Evolutionary conservation across 2,329 filamentous ascomycete genomes (phyloP), one percentile per base, ranked within the genome.

Genomic region (Grosmannia serpens): DNA sequence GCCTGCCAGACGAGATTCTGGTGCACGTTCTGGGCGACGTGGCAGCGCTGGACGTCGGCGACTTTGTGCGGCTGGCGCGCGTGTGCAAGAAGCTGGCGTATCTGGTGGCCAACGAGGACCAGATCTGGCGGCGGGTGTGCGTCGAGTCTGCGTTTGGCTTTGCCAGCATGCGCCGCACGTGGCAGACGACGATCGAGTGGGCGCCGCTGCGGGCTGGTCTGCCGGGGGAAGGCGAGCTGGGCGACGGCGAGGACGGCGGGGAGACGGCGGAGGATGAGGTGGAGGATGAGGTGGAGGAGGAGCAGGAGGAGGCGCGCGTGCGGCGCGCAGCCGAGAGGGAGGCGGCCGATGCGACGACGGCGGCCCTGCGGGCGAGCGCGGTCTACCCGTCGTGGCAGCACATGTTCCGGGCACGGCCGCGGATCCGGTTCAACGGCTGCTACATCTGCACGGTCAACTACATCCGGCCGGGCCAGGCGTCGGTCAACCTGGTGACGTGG

Each of bases 371-470:
- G 26, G 6, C 26, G 7, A 15, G 6, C 3, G 71, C 72, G 1
- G 66, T 72, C 0, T 67, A 71, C 3, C 72, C 71, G 2, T 79
- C 80, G 2, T 86, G 83, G 82, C 74, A 81, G 66, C 71, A 75
- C 57, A 89, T 96, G 75, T 95, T 96, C 74, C 88, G 87, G 46
- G 76, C 77, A 6, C 87, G 91, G 17, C 92, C 94, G 2, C 86
- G 94, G 50, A 80, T 97, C 61, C 89, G 94, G 59, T 99, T 95
- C 77, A 94, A 94, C 67, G 94, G 94, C 29, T 88, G 90, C 72
- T 99, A 99, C 74, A 97, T 99, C 71, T 89, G 85, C 70, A 97
- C 92, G 0, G 91, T 96, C 60, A 97, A 97, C 74, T 99, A 99
- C 73, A 84, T 89, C 55, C 88, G 94, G 27, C 77, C 89, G 0